A percentile compares a stretch with the other conserved stretches of the same genome.
These are phyloP conservation scores for Polyporus tsugae DNA, from an alignment of 1,284 basidiomycete species.

Conservation along the genomic window DNA sequence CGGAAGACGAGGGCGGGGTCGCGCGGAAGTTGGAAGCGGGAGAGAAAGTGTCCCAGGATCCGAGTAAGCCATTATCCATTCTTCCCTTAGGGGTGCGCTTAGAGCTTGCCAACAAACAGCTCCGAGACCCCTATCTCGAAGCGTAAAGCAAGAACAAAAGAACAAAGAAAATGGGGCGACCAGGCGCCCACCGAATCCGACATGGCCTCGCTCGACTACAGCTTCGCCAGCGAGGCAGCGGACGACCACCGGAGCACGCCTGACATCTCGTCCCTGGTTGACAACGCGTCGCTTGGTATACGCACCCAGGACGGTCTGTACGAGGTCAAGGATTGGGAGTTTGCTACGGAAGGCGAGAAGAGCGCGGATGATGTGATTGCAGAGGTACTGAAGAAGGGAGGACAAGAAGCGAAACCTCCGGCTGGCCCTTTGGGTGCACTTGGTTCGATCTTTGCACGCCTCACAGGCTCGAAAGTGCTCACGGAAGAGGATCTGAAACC, in stretches of 20 bases:
- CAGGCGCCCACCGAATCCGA: constrained; percentile 81
- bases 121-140: constrained; percentile 61
- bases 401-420: constrained; percentile 46
- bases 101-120: constrained; percentile 44
- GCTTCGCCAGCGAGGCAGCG: constrained; percentile 56
- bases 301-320: constrained; percentile 88
- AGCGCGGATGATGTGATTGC: constrained; percentile 69
- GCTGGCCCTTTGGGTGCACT: constrained; percentile 65
- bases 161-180: constrained; percentile 93
- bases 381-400: constrained; percentile 55
- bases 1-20: constrained; percentile 59
- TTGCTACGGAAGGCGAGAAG: constrained; percentile 47
- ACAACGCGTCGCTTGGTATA: constrained; percentile 82
- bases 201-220: constrained; percentile 92
- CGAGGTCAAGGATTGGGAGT: constrained; percentile 95
- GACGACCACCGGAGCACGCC: constrained; percentile 47
- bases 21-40: constrained; percentile 61
- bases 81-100: constrained; percentile 6
- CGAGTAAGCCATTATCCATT: constrained; percentile 56
- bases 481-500: constrained; percentile 88
- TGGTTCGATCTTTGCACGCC: constrained; percentile 80
- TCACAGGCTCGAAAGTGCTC: constrained; percentile 87
- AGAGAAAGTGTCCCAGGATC: constrained; percentile 69
- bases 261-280: constrained; percentile 73
- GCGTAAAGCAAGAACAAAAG: constrained; percentile 74